Base-by-base conservation (phyloP, 768 basidiomycete species). In the Lentinus brumalis region DNA sequence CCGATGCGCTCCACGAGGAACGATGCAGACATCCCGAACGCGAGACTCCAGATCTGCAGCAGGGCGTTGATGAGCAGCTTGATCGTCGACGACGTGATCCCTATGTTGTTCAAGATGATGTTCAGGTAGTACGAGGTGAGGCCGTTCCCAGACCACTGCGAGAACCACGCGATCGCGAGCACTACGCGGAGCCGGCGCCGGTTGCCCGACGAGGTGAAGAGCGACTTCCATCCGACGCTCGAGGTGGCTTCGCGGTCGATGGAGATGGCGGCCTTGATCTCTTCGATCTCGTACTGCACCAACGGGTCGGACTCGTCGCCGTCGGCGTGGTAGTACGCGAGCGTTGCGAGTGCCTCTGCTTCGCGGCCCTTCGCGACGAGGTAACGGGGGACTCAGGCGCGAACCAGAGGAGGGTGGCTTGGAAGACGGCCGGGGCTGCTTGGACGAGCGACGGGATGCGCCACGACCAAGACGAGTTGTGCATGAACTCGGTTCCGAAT, bases 281-380 rank as follows among this genome's bases (percentile, higher is more conserved):
- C 91, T 59, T 87, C 79, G 69, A 81, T 91, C 73, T 93, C 90
- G 67, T 88, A 87, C 57, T 81, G 78, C 38, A 91, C 86, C 35
- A 91, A 81, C 5, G 85, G 83, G 70, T 90, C 88, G 5, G 83
- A 72, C 50, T 84, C 84, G 55, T 94, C 81, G 63, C 90, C 85
- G 64, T 91, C 86, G 38, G 91, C 89, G 67, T 96, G 93, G 72
- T 94, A 93, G 72, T 91, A 87, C 1, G 91, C 91, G 26, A 96
- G 79, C 16, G 81, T 81, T n/a, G 78, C 68, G 49, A 89, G 75
- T 2, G 92, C 94, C 70, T 90, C 77, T 0, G 77, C 82, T 12
- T 91, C 83, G 57, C 81, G 82, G 29, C 92, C 92, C 73, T 89
- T 91, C 74, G 79, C 85, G 69, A 94, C 71, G 63, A 94, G 76